Evolutionary conservation across 805 yeast species (phyloP).

Genomic region (Candida sanyiensis): DNA sequence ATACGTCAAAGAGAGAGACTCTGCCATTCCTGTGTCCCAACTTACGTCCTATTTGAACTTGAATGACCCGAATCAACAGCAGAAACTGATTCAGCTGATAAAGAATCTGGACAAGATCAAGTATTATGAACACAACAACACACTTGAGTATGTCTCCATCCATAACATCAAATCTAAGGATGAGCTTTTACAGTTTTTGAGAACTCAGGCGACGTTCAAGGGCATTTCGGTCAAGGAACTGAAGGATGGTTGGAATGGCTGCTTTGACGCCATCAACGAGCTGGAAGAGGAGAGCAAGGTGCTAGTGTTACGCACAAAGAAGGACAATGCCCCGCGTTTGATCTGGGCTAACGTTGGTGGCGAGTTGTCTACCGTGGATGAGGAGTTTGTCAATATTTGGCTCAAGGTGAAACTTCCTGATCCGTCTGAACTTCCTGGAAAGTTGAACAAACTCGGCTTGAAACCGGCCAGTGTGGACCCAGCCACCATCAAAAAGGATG

Average conservation of each 20-base stretch:
- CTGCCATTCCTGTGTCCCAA: slow-evolving; percentile 61
- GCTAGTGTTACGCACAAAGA: slow-evolving; percentile 81
- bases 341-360: slow-evolving; percentile 89
- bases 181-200: slow-evolving; percentile 66
- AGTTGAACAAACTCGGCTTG: slow-evolving; percentile 75
- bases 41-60: slow-evolving; percentile 59
- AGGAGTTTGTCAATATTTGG: slow-evolving; percentile 84
- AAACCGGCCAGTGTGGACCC: slow-evolving; percentile 99
- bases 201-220: slow-evolving; percentile 78
- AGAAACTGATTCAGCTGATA: slow-evolving; percentile 64
- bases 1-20: slow-evolving; percentile 64
- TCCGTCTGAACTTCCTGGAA: slow-evolving; percentile 72
- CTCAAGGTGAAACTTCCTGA: slow-evolving; percentile 71
- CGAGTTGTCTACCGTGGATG: slow-evolving; percentile 63
- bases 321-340: slow-evolving; percentile 87
- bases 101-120: slow-evolving; percentile 72
- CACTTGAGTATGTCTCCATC: slow-evolving; percentile 82
- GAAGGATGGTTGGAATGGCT: slow-evolving; percentile 92
- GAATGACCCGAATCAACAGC: slow-evolving; percentile 40
- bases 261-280: slow-evolving; percentile 69
- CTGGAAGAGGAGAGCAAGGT: slow-evolving; percentile 74
- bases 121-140: slow-evolving; percentile 52
- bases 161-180: slow-evolving; percentile 81
- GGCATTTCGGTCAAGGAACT: slow-evolving; percentile 72
- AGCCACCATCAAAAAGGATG: slow-evolving; percentile 71